Conservation (phyloP, 495 filamentous ascomycete species). For the Terfezia claveryi region DNA sequence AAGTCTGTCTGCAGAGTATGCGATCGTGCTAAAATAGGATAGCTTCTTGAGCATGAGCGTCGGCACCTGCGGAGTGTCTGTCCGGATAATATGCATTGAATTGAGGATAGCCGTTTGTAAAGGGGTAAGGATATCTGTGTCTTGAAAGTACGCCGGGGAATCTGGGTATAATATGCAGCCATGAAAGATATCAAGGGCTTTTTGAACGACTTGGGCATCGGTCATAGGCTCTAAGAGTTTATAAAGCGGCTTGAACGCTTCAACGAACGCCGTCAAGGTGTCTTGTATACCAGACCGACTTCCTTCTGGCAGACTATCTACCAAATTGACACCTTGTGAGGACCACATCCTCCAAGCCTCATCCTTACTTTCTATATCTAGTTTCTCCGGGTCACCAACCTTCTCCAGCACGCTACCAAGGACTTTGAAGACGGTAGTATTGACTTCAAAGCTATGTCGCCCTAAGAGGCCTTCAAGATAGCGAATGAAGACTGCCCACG, state of each 20-base stretch:
- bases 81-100: constrained; percentile 45
- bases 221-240: constrained; percentile 48
- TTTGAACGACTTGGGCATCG: constrained; percentile 33
- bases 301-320: constrained; percentile 11
- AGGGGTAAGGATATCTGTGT: constrained; percentile 62
- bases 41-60: constrained; percentile 44
- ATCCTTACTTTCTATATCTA: constrained; percentile 36
- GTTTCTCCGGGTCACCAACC: constrained; percentile 23
- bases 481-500: constrained; percentile 46
- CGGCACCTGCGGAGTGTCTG: constrained; percentile 43
- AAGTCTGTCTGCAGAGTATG: constrained; percentile 26
- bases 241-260: constrained; percentile 56
- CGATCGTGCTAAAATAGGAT: constrained; percentile 44
- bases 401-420: constrained; percentile 43
- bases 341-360: constrained; percentile 53
- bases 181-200: constrained; percentile 30
- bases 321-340: constrained; percentile 15
- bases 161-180: constrained; percentile 48
- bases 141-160: constrained; percentile 52
- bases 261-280: constrained; percentile 46
- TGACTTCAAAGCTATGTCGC: constrained; percentile 41
- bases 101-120: constrained; percentile 56
- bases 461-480: constrained; percentile 40
- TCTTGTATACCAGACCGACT: constrained; percentile 17
- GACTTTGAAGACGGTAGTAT: constrained; percentile 46